phyloP scores from a whole-genome alignment of 2,329 filamentous ascomycete genomes.

The Sporothrix pallida region DNA sequence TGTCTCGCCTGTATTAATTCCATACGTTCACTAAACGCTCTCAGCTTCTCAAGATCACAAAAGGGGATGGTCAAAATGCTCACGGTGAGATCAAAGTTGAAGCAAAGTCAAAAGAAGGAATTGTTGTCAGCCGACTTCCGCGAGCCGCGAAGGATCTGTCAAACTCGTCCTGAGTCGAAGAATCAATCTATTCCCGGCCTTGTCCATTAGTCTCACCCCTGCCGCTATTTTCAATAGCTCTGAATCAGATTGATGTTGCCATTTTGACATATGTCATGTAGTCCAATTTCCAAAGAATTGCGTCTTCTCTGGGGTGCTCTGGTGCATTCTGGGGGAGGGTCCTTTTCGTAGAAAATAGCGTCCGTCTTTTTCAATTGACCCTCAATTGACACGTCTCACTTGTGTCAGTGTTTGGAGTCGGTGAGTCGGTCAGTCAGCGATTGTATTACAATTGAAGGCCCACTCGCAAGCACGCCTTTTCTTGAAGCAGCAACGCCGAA shows the following conservation, averaged over 20 bases:
- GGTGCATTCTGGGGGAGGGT: not conserved
- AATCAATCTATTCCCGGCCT: not conserved
- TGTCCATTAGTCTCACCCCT: not conserved
- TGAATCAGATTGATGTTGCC: conserved; percentile 5
- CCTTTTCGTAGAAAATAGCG: not conserved
- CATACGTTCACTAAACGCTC: too few species aligned
- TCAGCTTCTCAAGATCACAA: not conserved
- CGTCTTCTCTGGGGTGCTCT: not conserved
- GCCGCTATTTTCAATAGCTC: not conserved
- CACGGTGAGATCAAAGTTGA: too few species aligned
- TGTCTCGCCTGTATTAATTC: too few species aligned
- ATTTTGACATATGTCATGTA: conserved; percentile 9
- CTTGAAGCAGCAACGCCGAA: conserved; percentile 7
- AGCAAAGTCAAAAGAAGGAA: conserved; percentile 17
- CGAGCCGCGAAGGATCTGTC: conserved; percentile 3
- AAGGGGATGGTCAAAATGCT: not conserved
- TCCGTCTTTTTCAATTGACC: not conserved
- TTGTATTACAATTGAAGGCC: not conserved
- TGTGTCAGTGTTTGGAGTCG: not conserved
- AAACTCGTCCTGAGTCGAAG: not conserved
- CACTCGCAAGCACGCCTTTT: not conserved
- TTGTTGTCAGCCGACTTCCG: conserved; percentile 22
- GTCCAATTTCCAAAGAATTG: conserved; percentile 15
- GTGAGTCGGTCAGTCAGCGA: not conserved
- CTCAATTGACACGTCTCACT: not conserved